Percentiles rank a stretch among this genome's conserved stretches.
Evolutionary conservation across 331 rosid genomes (phyloP).

Genomic region (Erythrophleum ivorense): DNA sequence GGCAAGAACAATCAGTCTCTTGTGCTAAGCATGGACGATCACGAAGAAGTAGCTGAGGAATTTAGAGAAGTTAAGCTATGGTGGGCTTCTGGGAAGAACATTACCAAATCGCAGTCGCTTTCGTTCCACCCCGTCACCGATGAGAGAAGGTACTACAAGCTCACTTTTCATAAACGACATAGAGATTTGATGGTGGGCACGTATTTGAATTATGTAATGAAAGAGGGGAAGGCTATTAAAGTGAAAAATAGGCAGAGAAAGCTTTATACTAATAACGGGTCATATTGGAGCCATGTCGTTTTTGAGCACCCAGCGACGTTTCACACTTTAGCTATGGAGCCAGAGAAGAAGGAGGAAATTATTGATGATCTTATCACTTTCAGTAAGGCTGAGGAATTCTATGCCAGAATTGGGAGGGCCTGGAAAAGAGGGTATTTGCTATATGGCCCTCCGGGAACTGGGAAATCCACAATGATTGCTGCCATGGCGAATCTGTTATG

Average conservation of each 20-base stretch:
- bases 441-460: constrained; percentile 67
- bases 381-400: constrained; percentile 65
- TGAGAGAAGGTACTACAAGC: constrained; percentile 63
- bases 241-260: constrained; percentile 65
- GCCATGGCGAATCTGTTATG: constrained; percentile 65
- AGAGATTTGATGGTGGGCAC: constrained; percentile 51
- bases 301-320: constrained; percentile 86
- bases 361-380: constrained; percentile 75
- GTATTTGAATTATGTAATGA: constrained; percentile 51
- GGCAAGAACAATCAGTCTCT: constrained; percentile 52
- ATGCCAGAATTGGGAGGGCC: constrained; percentile 60
- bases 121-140: constrained; percentile 43
- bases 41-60: constrained; percentile 62
- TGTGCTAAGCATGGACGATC: constrained; percentile 71
- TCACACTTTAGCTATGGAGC: constrained; percentile 74
- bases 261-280: constrained; percentile 63
- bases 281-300: constrained; percentile 72
- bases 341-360: constrained; percentile 62
- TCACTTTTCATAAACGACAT: constrained; percentile 53
- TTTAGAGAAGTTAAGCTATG: constrained; percentile 60
- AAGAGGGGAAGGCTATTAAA: constrained; percentile 64
- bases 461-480: constrained; percentile 66
- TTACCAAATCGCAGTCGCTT: constrained; percentile 40
- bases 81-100: constrained; percentile 62
- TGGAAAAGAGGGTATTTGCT: constrained; percentile 69